Evolutionary conservation across 495 filamentous ascomycete species (phyloP).

Genomic region (Cercophora samala): DNA sequence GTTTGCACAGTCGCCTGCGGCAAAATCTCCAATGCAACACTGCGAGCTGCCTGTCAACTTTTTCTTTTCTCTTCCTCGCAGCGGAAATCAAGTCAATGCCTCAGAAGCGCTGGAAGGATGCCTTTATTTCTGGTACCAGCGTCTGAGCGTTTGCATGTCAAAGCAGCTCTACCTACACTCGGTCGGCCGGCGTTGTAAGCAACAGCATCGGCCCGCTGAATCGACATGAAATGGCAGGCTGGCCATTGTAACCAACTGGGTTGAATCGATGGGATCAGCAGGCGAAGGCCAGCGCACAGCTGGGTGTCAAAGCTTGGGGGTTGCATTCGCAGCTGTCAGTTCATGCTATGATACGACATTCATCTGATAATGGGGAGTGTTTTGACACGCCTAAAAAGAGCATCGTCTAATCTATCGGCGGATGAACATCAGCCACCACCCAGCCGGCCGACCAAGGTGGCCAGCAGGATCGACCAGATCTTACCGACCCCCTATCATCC

Average conservation of each 20-base stretch:
- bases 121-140: not conserved
- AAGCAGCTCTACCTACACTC: not conserved
- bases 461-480: conserved; percentile 6
- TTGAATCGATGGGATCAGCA: not conserved
- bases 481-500: not conserved
- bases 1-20: conserved; percentile 17
- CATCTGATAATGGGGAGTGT: conserved; percentile 7
- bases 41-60: conserved; percentile 10
- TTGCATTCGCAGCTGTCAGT: conserved; percentile 4
- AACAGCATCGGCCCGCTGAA: not conserved
- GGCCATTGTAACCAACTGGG: not conserved
- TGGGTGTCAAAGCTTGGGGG: conserved; percentile 1
- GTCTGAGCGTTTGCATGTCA: not conserved
- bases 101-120: conserved; percentile 3
- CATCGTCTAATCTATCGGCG: not conserved
- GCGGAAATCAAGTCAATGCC: not conserved
- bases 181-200: not conserved
- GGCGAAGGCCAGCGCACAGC: not conserved
- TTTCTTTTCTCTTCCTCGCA: not conserved
- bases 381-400: not conserved
- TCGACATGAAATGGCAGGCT: not conserved
- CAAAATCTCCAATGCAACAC: conserved; percentile 30
- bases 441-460: not conserved
- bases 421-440: no score
- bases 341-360: conserved; percentile 5